These are phyloP conservation scores for Aegilops tauschii DNA, from an alignment of 176 grass and related monocot genomes.

Conservation along the genomic window DNA sequence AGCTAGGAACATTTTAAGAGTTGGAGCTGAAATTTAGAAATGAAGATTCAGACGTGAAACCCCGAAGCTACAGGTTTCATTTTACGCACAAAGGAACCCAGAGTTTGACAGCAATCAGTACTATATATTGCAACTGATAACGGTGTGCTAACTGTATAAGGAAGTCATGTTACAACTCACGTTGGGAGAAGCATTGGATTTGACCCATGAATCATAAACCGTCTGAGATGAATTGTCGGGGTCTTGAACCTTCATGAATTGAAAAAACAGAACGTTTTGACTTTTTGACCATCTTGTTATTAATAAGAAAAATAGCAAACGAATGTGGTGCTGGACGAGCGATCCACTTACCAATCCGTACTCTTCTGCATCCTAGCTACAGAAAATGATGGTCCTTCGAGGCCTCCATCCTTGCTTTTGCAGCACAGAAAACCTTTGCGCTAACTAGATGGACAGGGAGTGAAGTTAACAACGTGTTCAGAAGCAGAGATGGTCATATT, in stretches of 20 bases:
- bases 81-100: background rate
- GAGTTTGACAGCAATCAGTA: background rate
- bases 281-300: background rate
- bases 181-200: slow-evolving; percentile 31
- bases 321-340: background rate
- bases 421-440: slow-evolving; percentile 64
- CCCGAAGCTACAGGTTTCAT: background rate
- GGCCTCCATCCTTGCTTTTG: slow-evolving; percentile 90
- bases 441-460: slow-evolving; percentile 47
- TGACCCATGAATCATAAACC: slow-evolving; percentile 65
- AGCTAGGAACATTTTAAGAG: background rate
- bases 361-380: slow-evolving; percentile 94
- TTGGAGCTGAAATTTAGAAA: slow-evolving; percentile 12
- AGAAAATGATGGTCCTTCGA: slow-evolving; percentile 81
- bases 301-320: background rate
- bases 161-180: slow-evolving; percentile 47
- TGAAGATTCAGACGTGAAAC: background rate
- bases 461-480: background rate
- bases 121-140: background rate
- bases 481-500: too few species aligned
- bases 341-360: slow-evolving; percentile 54
- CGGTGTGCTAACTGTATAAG: background rate
- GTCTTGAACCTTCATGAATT: slow-evolving; percentile 72
- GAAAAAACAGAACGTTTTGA: background rate
- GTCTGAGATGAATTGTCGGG: slow-evolving; percentile 84